Evolutionary conservation across 2,329 filamentous ascomycete genomes (phyloP).

Genomic region (Pseudopyricularia cyperi): DNA sequence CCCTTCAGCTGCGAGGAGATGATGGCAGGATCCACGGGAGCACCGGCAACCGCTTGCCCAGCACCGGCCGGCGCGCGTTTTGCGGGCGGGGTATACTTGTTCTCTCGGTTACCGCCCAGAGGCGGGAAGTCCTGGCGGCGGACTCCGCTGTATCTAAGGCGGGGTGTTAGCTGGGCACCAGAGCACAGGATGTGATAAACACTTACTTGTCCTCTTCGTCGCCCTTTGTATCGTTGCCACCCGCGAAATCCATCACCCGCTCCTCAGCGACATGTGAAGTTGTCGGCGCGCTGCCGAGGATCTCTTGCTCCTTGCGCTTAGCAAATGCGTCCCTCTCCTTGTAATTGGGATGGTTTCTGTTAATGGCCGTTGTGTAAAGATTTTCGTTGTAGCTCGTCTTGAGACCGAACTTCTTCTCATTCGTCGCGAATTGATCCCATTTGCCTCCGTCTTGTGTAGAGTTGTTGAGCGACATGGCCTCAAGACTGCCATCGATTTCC

Average conservation of each 20-base stretch:
- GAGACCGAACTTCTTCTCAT: conserved; percentile 76
- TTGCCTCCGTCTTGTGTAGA: conserved; percentile 19
- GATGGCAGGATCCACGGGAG: conserved; percentile 75
- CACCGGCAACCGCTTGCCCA: conserved; percentile 57
- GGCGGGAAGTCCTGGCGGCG: conserved; percentile 61
- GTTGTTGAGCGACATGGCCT: conserved; percentile 33
- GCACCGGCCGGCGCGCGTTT: conserved; percentile 56
- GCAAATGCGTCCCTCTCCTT: conserved; percentile 65
- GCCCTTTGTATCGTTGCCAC: conserved; percentile 49
- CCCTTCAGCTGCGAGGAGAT: conserved; percentile 69
- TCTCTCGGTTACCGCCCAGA: conserved; percentile 36
- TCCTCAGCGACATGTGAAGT: conserved; percentile 87
- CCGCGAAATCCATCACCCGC: conserved; percentile 57
- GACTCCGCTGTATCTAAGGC: conserved; percentile 74
- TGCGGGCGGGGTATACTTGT: conserved; percentile 84
- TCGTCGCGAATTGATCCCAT: conserved; percentile 93
- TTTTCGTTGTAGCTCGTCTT: conserved; percentile 89
- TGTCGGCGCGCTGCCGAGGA: conserved; percentile 59
- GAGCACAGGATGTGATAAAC: conserved; percentile 5
- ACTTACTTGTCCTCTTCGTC: conserved; percentile 88
- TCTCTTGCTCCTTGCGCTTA: conserved; percentile 76
- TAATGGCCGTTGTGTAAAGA: conserved; percentile 84
- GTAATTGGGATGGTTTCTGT: conserved; percentile 73
- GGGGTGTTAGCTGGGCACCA: conserved; percentile 1
- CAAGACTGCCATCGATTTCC: conserved; percentile 57